Conservation (phyloP, 441 rosid genomes). For the Pelargonium cotyledonis region DNA sequence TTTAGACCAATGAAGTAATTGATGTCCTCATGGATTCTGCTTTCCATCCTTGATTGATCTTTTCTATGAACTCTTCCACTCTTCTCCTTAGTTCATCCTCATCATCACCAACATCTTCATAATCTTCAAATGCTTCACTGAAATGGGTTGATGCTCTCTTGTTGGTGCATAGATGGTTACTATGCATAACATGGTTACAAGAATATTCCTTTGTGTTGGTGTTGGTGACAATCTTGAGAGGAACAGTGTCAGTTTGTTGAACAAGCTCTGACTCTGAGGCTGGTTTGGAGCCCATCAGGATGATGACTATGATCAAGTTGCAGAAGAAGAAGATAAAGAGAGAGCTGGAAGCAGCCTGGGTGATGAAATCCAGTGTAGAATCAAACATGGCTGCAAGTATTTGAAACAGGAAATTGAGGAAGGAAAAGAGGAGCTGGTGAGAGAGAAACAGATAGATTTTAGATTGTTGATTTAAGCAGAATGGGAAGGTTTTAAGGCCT, state of each 20-base stretch:
- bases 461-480: slow-evolving; percentile 4
- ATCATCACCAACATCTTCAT: neutral
- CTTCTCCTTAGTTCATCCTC: slow-evolving; percentile 46
- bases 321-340: slow-evolving; percentile 46
- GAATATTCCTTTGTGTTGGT: neutral
- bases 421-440: neutral
- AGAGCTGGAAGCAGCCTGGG: slow-evolving; percentile 45
- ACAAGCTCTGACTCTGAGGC: slow-evolving; percentile 8
- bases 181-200: neutral
- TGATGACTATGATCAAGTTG: slow-evolving; percentile 50
- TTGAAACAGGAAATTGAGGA: slow-evolving; percentile 4
- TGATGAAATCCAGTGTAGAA: slow-evolving; percentile 35
- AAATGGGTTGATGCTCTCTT: neutral
- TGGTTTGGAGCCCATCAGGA: slow-evolving; percentile 43
- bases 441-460: neutral
- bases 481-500: neutral
- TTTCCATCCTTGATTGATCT: slow-evolving; percentile 49
- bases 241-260: slow-evolving; percentile 18
- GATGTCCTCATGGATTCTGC: slow-evolving; percentile 32
- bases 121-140: slow-evolving; percentile 2
- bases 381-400: slow-evolving; percentile 31
- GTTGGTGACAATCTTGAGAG: slow-evolving; percentile 7
- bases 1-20: neutral
- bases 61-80: slow-evolving; percentile 52
- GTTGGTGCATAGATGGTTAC: slow-evolving; percentile 1